Percentiles rank a stretch among this genome's conserved stretches.
Evolutionary conservation across 2,329 filamentous ascomycete genomes (phyloP).

Genomic region (Chaetomium globosum): DNA sequence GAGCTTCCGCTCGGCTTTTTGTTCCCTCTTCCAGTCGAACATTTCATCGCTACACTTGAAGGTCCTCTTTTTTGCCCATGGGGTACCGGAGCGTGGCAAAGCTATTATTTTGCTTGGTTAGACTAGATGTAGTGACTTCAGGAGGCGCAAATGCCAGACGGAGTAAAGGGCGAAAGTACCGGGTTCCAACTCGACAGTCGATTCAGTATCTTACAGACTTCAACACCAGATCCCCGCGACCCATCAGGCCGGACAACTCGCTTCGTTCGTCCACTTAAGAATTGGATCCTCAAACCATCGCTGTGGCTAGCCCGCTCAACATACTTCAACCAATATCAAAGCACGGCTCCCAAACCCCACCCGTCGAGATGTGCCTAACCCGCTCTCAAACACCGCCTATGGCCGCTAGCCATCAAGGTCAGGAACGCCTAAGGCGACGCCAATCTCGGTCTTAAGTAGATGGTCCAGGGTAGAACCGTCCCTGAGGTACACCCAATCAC

Average conservation of each 20-base stretch:
- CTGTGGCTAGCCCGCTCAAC: neutral
- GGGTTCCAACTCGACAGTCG: neutral
- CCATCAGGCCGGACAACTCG: neutral
- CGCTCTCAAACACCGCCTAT: neutral
- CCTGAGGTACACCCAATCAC: constrained; percentile 85
- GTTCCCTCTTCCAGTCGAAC: no score
- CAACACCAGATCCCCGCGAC: neutral
- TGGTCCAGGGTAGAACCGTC: constrained; percentile 77
- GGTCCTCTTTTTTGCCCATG: no score
- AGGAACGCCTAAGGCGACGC: constrained; percentile 58
- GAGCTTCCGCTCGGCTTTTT: no score
- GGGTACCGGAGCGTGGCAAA: no score
- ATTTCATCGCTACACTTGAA: no score
- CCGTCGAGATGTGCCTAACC: neutral
- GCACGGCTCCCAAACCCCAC: neutral
- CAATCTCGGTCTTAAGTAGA: constrained; percentile 75
- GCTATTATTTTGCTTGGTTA: no score
- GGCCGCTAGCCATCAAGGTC: constrained; percentile 21
- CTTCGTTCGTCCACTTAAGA: neutral
- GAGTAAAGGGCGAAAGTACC: neutral
- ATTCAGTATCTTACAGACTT: neutral
- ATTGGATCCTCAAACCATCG: neutral
- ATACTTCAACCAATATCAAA: neutral
- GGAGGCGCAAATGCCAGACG: neutral
- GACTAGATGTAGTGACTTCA: neutral